Conservation (phyloP, 140 eudicot genomes). For the Senecio squalidus region DNA sequence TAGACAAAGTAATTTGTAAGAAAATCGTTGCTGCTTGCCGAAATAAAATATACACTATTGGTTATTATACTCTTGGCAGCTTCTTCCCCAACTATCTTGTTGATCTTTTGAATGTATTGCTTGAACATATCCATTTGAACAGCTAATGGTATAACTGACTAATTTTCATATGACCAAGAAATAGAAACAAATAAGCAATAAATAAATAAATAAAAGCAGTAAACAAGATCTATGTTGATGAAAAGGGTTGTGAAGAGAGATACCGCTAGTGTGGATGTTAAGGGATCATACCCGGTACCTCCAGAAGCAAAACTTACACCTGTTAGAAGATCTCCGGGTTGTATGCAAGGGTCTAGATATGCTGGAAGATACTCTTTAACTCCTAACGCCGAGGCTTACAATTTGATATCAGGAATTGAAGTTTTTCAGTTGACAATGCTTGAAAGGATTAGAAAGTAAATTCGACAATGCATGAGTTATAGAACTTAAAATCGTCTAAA, state of each 20-base stretch:
- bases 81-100: slow-evolving; percentile 41
- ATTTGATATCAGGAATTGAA: slow-evolving; percentile 3
- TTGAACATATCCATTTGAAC: slow-evolving; percentile 47
- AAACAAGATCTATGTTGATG: not conserved
- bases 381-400: slow-evolving; percentile 57
- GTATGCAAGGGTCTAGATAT: slow-evolving; percentile 17
- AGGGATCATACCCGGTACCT: slow-evolving; percentile 29
- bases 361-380: slow-evolving; percentile 44
- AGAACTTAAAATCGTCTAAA: too few relatives aligned
- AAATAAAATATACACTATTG: slow-evolving; percentile 36
- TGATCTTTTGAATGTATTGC: slow-evolving; percentile 51
- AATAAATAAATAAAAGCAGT: too few relatives aligned
- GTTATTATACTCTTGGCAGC: slow-evolving; percentile 23
- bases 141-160: slow-evolving; percentile 45
- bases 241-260: not conserved
- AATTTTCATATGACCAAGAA: not conserved
- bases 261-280: slow-evolving; percentile 45
- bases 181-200: not conserved
- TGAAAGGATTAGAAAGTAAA: slow-evolving; percentile 1
- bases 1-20: slow-evolving; percentile 44
- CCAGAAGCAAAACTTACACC: slow-evolving; percentile 40
- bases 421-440: slow-evolving; percentile 18
- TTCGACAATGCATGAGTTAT: not conserved
- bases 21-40: slow-evolving; percentile 62
- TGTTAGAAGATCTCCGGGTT: slow-evolving; percentile 18